Base-by-base conservation (phyloP, 495 filamentous ascomycete species). In the Sordaria brevicollis region DNA sequence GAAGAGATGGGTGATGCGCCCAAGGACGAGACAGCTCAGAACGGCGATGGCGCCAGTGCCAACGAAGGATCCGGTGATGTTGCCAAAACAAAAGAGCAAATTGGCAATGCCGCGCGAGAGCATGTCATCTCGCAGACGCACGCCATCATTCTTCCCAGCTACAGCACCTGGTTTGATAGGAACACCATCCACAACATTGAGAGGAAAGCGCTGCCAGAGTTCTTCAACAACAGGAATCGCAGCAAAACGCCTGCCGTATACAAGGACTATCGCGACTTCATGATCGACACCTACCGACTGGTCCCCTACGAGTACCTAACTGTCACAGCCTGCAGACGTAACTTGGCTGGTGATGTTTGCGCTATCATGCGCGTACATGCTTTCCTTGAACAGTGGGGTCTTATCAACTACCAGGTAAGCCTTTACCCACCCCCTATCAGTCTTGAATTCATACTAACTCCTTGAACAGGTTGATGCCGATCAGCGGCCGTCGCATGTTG, bases 121-220 rank as follows among this genome's bases (percentile, higher is more conserved):
- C 95, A 97, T 76, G 89, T 99, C 33, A 90, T 96, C 67, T 89
- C 91, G 21, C 95, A 98, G 80, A 95, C 92, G 68, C 93, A 97
- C 77, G 86, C 92, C 54, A 97, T 98, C 73, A 93, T 99, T 69
- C 88, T 99, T 5, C 95, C 95, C 17, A 97, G 93, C 76, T 99
- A 98, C 76, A 94, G 93, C 72, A 91, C 90, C 33, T 99, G 95
- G 95, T 99, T 99, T 77, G 96, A 99, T 79, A 97, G 97, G 94
- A 92, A 94, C 79, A 85, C 86, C 31, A 89, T 98, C 73, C 89
- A 97, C 78, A 85, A 85, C 43, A 91, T 96, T 73, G 95, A 99
- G 84, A 89, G 89, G 75, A 97, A 96, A 77, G 92, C 92, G 8
- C 81, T 99, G 67, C 93, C 94, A 2, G 95, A 99, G 80, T 99